phyloP scores from a whole-genome alignment of 2,329 filamentous ascomycete genomes.

The Hypoxylon sp. region DNA sequence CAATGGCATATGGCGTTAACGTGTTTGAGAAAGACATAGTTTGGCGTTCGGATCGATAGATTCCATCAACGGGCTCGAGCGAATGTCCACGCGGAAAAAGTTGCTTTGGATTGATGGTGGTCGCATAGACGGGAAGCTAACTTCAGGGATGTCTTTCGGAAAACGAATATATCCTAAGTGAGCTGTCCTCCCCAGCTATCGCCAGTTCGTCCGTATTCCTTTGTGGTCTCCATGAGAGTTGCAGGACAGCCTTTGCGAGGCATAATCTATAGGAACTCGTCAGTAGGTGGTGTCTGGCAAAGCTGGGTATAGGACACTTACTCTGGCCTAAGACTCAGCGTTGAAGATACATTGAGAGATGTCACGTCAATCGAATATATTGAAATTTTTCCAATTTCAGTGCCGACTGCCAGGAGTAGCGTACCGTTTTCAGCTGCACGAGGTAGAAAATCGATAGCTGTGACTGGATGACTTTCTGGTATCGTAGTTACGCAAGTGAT shows the following conservation, averaged over 20 bases:
- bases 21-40: conserved; percentile 25
- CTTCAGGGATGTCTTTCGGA: conserved; percentile 43
- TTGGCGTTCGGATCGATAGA: conserved; percentile 41
- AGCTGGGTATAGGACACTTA: conserved; percentile 53
- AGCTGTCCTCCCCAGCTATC: conserved; percentile 73
- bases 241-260: conserved; percentile 75
- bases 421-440: conserved; percentile 50
- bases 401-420: conserved; percentile 69
- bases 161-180: conserved; percentile 70
- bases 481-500: conserved; percentile 70
- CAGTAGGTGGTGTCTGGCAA: conserved; percentile 20
- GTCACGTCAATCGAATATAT: conserved; percentile 60
- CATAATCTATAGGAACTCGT: conserved; percentile 59
- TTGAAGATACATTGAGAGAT: conserved; percentile 57
- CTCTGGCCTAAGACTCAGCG: conserved; percentile 57
- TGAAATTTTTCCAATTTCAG: conserved; percentile 66
- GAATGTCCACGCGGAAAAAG: conserved; percentile 10
- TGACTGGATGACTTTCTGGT: conserved; percentile 72
- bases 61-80: conserved; percentile 22
- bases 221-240: conserved; percentile 77
- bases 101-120: conserved; percentile 4
- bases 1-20: conserved; percentile 30
- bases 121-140: conserved; percentile 17
- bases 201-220: conserved; percentile 60
- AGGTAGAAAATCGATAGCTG: conserved; percentile 77